Evolutionary conservation across 1,284 basidiomycete genomes (phyloP).

Genomic region (Xerocomus nothofagi): DNA sequence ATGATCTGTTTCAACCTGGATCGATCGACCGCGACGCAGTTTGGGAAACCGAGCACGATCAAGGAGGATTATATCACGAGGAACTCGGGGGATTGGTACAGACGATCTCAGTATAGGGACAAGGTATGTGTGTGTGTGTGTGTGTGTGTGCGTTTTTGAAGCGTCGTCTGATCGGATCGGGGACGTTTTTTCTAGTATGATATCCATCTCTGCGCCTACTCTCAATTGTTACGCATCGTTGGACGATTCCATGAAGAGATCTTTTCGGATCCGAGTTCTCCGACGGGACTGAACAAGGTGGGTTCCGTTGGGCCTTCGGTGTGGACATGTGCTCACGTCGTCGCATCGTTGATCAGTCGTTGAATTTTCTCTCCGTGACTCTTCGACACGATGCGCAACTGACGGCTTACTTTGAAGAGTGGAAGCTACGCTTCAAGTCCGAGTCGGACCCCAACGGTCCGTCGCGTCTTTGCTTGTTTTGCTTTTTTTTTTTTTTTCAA

Average conservation of each 20-base stretch:
- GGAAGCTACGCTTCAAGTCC: slow-evolving; percentile 54
- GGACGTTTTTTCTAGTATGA: slow-evolving; percentile 50
- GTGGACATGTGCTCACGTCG: slow-evolving; percentile 3
- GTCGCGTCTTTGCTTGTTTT: background rate
- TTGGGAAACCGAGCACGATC: slow-evolving; percentile 84
- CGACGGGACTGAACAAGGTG: slow-evolving; percentile 72
- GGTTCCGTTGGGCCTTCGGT: background rate
- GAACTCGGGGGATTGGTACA: slow-evolving; percentile 77
- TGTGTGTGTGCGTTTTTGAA: no score
- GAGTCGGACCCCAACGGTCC: slow-evolving; percentile 56
- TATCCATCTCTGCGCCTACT: slow-evolving; percentile 72
- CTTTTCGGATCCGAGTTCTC: slow-evolving; percentile 69
- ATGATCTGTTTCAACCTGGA: slow-evolving; percentile 86
- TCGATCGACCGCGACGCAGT: slow-evolving; percentile 80
- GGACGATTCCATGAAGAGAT: slow-evolving; percentile 74
- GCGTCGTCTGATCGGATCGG: slow-evolving; percentile 2
- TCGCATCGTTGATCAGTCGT: slow-evolving; percentile 39
- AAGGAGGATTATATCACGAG: slow-evolving; percentile 82
- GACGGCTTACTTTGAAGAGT: slow-evolving; percentile 61
- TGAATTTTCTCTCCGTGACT: slow-evolving; percentile 68
- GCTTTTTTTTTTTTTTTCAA: background rate
- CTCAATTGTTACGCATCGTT: slow-evolving; percentile 66
- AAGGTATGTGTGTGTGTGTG: no score
- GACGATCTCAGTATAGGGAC: slow-evolving; percentile 60
- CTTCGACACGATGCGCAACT: slow-evolving; percentile 59